Percentiles rank a stretch among this genome's conserved stretches.
Conservation (phyloP, 345 rosid genomes). For the Microthlaspi erraticum region DNA sequence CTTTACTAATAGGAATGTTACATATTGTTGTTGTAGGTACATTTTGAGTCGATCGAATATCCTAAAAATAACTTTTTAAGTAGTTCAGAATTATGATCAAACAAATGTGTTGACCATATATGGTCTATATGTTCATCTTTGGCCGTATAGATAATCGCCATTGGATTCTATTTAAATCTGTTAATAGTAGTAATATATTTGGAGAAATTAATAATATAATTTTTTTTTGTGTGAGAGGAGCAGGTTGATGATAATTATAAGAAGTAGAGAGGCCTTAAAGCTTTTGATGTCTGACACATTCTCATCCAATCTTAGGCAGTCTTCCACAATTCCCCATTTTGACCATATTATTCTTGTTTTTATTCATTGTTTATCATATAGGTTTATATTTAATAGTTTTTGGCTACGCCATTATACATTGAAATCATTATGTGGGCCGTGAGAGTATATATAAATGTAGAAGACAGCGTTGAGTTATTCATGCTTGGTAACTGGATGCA, state of each 20-base stretch:
- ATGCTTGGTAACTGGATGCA: background rate
- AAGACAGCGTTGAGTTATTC: background rate
- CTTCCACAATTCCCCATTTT: conserved; percentile 41
- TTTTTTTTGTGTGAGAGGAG: background rate
- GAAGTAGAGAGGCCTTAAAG: conserved; percentile 8
- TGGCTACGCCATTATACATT: background rate
- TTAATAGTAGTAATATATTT: background rate
- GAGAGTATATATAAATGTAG: too few species aligned
- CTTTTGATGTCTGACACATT: conserved; percentile 43
- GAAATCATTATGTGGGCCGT: background rate
- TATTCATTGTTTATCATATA: conserved; percentile 13
- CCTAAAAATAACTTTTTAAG: too few species aligned
- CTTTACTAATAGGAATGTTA: too few species aligned
- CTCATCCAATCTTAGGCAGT: conserved; percentile 44
- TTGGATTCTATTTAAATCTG: conserved; percentile 9
- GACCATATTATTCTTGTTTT: conserved; percentile 35
- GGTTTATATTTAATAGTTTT: background rate
- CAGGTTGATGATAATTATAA: conserved; percentile 13
- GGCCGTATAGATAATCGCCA: conserved; percentile 3
- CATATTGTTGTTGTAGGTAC: too few species aligned
- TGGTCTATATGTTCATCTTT: background rate
- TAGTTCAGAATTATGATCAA: too few species aligned
- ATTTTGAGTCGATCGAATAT: too few species aligned
- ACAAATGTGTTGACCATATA: conserved; percentile 13
- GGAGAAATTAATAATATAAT: conserved; percentile 3